These are phyloP conservation scores for Linaria vulgaris DNA, from an alignment of 257 asterid species.

Conservation along the genomic window DNA sequence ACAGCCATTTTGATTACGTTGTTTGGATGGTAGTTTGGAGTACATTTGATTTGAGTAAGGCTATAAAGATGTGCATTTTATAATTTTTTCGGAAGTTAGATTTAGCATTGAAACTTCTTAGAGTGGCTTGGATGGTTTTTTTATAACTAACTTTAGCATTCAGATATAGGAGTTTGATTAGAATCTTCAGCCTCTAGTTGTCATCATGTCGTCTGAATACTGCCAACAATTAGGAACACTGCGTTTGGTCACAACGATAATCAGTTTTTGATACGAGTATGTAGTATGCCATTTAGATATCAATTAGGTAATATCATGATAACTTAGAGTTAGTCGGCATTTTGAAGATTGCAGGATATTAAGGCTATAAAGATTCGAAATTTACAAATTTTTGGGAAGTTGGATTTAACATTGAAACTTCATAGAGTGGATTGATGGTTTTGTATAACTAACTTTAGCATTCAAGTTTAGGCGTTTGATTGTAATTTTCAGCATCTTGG, in stretches of 20 bases:
- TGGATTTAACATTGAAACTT: background rate
- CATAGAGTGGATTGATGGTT: background rate
- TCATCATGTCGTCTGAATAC: background rate
- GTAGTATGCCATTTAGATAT: conserved; percentile 8
- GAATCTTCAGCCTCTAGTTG: background rate
- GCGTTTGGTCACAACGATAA: background rate
- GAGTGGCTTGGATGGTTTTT: background rate
- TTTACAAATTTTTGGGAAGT: background rate
- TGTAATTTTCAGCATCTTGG: background rate
- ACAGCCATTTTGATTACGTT: conserved; percentile 13
- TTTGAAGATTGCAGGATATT: conserved; percentile 1
- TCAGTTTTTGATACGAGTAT: background rate
- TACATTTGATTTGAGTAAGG: conserved; percentile 15
- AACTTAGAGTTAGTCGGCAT: background rate
- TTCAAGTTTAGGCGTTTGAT: background rate
- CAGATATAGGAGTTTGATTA: background rate
- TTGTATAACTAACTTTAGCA: background rate
- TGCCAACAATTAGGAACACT: background rate
- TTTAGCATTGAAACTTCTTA: background rate
- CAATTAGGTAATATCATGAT: background rate
- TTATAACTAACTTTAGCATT: background rate
- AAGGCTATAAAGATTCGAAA: conserved; percentile 14
- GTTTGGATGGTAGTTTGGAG: background rate
- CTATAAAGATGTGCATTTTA: conserved; percentile 2
- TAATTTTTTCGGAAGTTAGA: background rate